Evolutionary conservation across 2,329 filamentous ascomycete genomes (phyloP), one percentile per base, ranked within the genome.

Genomic region (Cryphonectria parasitica): DNA sequence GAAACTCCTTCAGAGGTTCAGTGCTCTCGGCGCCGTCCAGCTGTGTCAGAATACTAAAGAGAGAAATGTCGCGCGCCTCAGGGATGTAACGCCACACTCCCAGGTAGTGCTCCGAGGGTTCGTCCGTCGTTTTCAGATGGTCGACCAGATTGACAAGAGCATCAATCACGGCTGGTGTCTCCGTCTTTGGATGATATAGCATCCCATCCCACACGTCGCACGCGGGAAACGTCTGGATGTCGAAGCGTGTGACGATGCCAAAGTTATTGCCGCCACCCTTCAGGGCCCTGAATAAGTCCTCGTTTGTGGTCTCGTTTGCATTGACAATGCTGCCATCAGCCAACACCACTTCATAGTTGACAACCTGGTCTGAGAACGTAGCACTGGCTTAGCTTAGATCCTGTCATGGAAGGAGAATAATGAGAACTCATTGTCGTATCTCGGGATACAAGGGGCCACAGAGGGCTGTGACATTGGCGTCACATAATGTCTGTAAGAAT

Each of bases 261-360:
- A 83, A 83, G 74, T 85, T 85, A 73, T 78, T 81, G 34, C 79
- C 77, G 11, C 83, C 84, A 1, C 68, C 68, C 68, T 67, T 67
- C 6, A 70, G 22, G 4, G 28, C 68, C 28, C 39, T 15, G 31
- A 54, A 70, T 17, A 70, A 25, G 64, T 70, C 68, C 31, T 28
- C n/a, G 2, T 70, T 61, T 22, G 22, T 15, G 5, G 25, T 4
- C 22, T 45, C 4, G 6, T 67, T 67, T 1, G 39, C 68, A 15
- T 58, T 31, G n/a, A 67, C 22, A 15, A 70, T 63, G 6, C 43
- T 62, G 17, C 68, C 68, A 39, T 70, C 68, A 19, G 68, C 64
- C 1, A 70, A 56, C 15, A 70, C 68, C 3, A 70, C 60, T 56
- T 70, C 64, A 15, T 60, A 69, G 28, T 66, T 62, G 52, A 69